Percentiles rank a stretch among this genome's conserved stretches.
Evolutionary conservation across 495 filamentous ascomycete genomes (phyloP).

Genomic region (Penicillium canescens): DNA sequence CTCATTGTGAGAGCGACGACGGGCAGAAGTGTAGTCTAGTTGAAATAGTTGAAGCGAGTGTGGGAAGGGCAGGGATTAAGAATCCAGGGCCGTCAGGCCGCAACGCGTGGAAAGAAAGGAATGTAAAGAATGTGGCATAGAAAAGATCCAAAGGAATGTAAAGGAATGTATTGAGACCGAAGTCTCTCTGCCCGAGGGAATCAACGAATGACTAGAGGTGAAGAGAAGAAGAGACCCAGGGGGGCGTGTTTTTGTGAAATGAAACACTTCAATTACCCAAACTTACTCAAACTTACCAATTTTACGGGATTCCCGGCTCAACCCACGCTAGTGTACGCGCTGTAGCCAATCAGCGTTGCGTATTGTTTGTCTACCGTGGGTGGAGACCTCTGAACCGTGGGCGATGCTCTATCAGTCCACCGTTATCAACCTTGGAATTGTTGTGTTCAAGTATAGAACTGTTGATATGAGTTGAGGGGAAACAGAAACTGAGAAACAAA

Average conservation of each 20-base stretch:
- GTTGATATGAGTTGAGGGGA: not conserved
- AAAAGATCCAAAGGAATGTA: slow-evolving; percentile 29
- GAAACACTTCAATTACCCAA: slow-evolving; percentile 1
- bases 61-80: slow-evolving; percentile 18
- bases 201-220: slow-evolving; percentile 45
- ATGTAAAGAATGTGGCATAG: slow-evolving; percentile 36
- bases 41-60: slow-evolving; percentile 12
- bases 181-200: slow-evolving; percentile 25
- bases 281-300: not conserved
- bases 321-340: not conserved
- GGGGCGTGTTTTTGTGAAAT: slow-evolving; percentile 4
- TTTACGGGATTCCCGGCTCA: too few species aligned
- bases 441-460: not conserved
- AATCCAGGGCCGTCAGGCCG: slow-evolving; percentile 24
- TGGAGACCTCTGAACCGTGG: slow-evolving; percentile 2
- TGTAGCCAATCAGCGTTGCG: not conserved
- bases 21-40: slow-evolving; percentile 18
- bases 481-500: not conserved
- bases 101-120: slow-evolving; percentile 34
- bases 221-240: slow-evolving; percentile 19
- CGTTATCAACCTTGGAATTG: not conserved
- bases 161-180: slow-evolving; percentile 31
- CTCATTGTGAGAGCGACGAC: slow-evolving; percentile 57
- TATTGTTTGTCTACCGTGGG: not conserved
- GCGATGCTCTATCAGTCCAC: not conserved